Base-by-base conservation (phyloP, 345 rosid species). In the Melaleuca quinquenervia region DNA sequence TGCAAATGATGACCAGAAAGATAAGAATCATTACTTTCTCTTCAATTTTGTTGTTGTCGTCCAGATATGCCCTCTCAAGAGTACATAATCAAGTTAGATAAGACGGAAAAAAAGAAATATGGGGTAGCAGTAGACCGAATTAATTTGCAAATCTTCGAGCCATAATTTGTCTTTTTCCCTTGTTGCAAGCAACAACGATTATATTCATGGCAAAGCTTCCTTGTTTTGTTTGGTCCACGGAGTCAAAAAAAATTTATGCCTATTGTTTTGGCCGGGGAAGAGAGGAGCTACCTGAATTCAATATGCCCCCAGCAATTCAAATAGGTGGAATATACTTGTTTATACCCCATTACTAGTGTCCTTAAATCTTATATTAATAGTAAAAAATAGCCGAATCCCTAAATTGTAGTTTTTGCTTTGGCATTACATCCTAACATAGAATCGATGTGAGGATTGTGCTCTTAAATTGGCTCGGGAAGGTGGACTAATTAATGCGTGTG, bases 241-340 rank as follows among this genome's bases (percentile, higher is more conserved):
- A 5, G 41, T 60, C 0, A 60, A 60, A 60, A 60, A 27, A 13
- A 14, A n/a, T 6, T 24, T 11, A 0, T 27, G 41, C 29, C 13
- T 60, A 29, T 27, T 1, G 2, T 13, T 60, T 60, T 0, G 14
- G n/a, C 41, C 36, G 0, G 3, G 0, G 32, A n/a, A 0, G 8
- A 11, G 1, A 60, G 1, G 74, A 27, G 41, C 2, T 3, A 27
- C 41, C 41, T 13, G 27, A 14, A 0, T 27, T 60, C 0, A 27
- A 3, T 60, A 27, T 60, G 36, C 41, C 20, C 74, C 0, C 10
- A 0, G 10, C 41, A 9, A 1, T 60, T 60, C 74, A 6, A 0
- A 60, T 27, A 27, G 74, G 5, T 60, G 74, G 74, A 60, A 58
- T 12, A 6, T 1, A 58, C 36, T 0, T 0, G 5, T 56, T 56